phyloP scores from a whole-genome alignment of 106 monocot species.

The Dendrobium nobile region DNA sequence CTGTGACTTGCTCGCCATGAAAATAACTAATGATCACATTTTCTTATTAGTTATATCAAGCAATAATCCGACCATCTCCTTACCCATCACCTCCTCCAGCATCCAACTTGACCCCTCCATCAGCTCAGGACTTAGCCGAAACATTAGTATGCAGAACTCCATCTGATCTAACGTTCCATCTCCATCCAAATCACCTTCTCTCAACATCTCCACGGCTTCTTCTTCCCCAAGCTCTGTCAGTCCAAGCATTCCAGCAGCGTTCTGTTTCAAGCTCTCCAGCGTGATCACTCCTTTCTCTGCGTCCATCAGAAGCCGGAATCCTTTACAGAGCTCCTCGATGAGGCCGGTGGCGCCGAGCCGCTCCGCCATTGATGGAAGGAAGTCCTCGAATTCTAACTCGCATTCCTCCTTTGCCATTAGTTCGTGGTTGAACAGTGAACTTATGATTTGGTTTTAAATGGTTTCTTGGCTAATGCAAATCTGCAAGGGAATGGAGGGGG shows the following conservation, averaged over 20 bases:
- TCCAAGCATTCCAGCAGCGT: constrained; percentile 6
- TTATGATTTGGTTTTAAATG: no score
- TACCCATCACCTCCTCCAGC: background rate
- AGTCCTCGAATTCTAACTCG: constrained; percentile 3
- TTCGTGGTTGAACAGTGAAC: background rate
- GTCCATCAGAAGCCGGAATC: constrained; percentile 14
- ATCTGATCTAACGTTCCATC: constrained; percentile 14
- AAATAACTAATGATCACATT: no score
- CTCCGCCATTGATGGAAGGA: constrained; percentile 16
- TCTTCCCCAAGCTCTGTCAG: constrained; percentile 7
- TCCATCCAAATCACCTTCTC: constrained; percentile 20
- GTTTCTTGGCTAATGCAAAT: no score
- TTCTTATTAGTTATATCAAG: no score
- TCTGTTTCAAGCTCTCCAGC: constrained; percentile 12
- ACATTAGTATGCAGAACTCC: constrained; percentile 22
- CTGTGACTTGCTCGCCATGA: no score
- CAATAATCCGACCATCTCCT: background rate
- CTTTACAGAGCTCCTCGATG: constrained; percentile 15
- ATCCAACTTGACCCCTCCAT: background rate
- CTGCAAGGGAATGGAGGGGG: no score
- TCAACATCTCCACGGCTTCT: constrained; percentile 11
- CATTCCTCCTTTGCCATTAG: background rate
- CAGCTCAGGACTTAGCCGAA: constrained; percentile 17
- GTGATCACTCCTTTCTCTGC: constrained; percentile 11
- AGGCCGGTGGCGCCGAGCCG: constrained; percentile 7